Evolutionary conservation across 1,284 basidiomycete species (phyloP).

Genomic region (Coniophora puteana): DNA sequence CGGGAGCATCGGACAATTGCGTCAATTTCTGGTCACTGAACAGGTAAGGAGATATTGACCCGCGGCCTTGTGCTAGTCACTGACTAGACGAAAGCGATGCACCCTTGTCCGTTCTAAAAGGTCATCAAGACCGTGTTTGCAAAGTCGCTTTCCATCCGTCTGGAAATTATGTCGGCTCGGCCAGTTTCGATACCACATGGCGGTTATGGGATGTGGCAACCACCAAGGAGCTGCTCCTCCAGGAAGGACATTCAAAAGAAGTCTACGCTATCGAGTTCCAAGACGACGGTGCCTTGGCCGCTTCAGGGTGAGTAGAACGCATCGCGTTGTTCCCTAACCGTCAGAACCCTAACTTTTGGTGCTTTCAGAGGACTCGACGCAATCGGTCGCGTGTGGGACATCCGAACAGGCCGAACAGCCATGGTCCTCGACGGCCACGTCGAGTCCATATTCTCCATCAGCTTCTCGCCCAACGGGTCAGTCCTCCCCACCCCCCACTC

Average conservation of each 20-base stretch:
- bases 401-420: constrained; percentile 91
- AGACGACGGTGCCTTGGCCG: constrained; percentile 88
- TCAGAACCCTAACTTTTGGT: constrained; percentile 11
- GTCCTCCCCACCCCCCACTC: constrained; percentile 18
- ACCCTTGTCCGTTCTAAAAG: constrained; percentile 80
- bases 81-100: constrained; percentile 42
- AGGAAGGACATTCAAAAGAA: constrained; percentile 98
- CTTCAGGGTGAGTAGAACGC: constrained; percentile 71
- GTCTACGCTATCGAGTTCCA: constrained; percentile 96
- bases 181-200: constrained; percentile 99
- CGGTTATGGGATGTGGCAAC: constrained; percentile 91
- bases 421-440: constrained; percentile 99
- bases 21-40: constrained; percentile 90
- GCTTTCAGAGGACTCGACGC: constrained; percentile 86
- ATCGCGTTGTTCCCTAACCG: not conserved
- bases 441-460: constrained; percentile 87
- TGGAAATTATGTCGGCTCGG: constrained; percentile 89
- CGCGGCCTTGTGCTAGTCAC: constrained; percentile 32
- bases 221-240: constrained; percentile 79
- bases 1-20: constrained; percentile 85
- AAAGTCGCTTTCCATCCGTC: constrained; percentile 96
- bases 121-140: constrained; percentile 89
- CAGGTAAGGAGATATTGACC: constrained; percentile 43
- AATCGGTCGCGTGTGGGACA: constrained; percentile 96
- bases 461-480: constrained; percentile 94